phyloP scores from a whole-genome alignment of 495 filamentous ascomycete species.

The Penicillium ucsense region DNA sequence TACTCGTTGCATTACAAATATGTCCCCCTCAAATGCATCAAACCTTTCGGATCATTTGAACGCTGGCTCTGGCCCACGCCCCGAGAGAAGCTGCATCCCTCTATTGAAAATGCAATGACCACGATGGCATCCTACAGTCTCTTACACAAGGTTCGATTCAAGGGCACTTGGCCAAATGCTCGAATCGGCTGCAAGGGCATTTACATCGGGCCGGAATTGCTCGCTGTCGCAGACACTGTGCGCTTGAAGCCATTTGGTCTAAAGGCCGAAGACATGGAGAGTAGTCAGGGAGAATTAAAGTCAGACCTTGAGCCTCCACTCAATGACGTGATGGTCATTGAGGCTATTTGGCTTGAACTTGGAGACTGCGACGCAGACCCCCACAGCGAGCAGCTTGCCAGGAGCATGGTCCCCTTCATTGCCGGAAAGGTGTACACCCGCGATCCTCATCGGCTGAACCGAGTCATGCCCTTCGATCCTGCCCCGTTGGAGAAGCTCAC shows the following conservation, averaged over 20 bases:
- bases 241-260: slow-evolving; percentile 34
- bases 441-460: slow-evolving; percentile 17
- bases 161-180: slow-evolving; percentile 45
- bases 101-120: slow-evolving; percentile 45
- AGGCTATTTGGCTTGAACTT: slow-evolving; percentile 38
- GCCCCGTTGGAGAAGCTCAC: slow-evolving; percentile 21
- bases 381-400: slow-evolving; percentile 30
- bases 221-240: slow-evolving; percentile 43
- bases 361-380: slow-evolving; percentile 35
- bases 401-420: slow-evolving; percentile 30
- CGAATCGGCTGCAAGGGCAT: slow-evolving; percentile 42
- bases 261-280: slow-evolving; percentile 3
- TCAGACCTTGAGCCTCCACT: slow-evolving; percentile 8
- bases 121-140: slow-evolving; percentile 44
- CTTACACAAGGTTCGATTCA: slow-evolving; percentile 39
- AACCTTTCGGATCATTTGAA: slow-evolving; percentile 45
- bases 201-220: slow-evolving; percentile 46
- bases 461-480: slow-evolving; percentile 9
- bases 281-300: neutral
- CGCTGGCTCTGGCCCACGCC: slow-evolving; percentile 31
- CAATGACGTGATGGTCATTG: slow-evolving; percentile 44
- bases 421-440: slow-evolving; percentile 41
- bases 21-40: slow-evolving; percentile 42
- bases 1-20: slow-evolving; percentile 44
- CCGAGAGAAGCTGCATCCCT: slow-evolving; percentile 38